A percentile compares a stretch with the other conserved stretches of the same genome.
Conservation (phyloP, 1,284 basidiomycete species). For the Pyrrhoderma noxium region DNA sequence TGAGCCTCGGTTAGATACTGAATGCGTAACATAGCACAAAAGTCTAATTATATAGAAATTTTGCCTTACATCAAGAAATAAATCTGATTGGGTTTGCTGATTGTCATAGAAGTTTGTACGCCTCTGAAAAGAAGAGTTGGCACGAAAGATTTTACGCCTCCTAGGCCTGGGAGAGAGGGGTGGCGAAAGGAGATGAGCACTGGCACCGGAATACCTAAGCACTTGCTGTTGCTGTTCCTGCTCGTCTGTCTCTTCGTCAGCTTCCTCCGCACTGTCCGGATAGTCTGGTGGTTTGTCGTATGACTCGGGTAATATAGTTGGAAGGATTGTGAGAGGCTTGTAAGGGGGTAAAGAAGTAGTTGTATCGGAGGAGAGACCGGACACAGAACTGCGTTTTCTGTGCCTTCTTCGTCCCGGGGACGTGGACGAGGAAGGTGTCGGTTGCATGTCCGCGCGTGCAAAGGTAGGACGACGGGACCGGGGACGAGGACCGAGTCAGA, state of each 20-base stretch:
- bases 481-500: too few species aligned
- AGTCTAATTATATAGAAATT: not conserved
- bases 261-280: constrained; percentile 66
- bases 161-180: constrained; percentile 17
- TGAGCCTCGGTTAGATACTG: constrained; percentile 16
- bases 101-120: constrained; percentile 21
- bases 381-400: constrained; percentile 47
- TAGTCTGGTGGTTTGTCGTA: constrained; percentile 66
- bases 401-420: constrained; percentile 25
- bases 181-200: constrained; percentile 16
- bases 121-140: constrained; percentile 7
- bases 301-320: constrained; percentile 25
- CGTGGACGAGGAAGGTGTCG: constrained; percentile 15
- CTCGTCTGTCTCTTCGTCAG: constrained; percentile 59
- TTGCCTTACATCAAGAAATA: constrained; percentile 18
- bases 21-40: constrained; percentile 2
- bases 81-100: constrained; percentile 24
- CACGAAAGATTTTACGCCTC: constrained; percentile 22
- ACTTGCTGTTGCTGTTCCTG: constrained; percentile 21
- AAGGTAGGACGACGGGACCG: not conserved
- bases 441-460: not conserved
- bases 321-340: constrained; percentile 27
- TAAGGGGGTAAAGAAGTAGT: constrained; percentile 63
- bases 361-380: constrained; percentile 62
- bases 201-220: not conserved